Conservation (phyloP, 179 eudicot genomes). For the Silene noctiflora region DNA sequence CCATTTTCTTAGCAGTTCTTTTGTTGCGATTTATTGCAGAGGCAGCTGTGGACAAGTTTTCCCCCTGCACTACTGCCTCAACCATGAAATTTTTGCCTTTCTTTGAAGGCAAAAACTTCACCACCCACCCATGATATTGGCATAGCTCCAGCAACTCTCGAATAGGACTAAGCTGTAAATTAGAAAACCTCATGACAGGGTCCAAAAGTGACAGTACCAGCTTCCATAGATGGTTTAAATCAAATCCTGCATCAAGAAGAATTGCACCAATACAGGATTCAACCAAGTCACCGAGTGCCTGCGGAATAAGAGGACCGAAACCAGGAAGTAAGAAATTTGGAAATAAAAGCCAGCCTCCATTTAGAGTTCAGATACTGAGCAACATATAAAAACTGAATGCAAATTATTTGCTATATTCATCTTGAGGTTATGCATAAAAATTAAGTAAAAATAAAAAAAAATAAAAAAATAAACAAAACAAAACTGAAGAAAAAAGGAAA, state of each 20-base stretch:
- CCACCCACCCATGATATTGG: constrained; percentile 51
- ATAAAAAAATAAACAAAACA: too few relatives aligned
- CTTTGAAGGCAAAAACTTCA: constrained; percentile 37
- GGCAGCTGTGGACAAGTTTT: constrained; percentile 34
- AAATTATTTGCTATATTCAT: background rate
- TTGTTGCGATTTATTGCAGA: constrained; percentile 44
- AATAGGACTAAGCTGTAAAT: constrained; percentile 57
- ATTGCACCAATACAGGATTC: constrained; percentile 92
- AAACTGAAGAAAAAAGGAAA: background rate
- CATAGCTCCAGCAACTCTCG: constrained; percentile 78
- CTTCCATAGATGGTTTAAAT: constrained; percentile 67
- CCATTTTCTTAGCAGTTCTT: constrained; percentile 60
- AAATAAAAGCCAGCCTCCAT: constrained; percentile 5
- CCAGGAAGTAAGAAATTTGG: background rate
- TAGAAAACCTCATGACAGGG: constrained; percentile 57
- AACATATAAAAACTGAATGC: background rate
- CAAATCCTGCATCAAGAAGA: constrained; percentile 81
- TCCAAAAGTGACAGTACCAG: constrained; percentile 63
- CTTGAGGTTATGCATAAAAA: background rate
- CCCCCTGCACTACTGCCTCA: constrained; percentile 49
- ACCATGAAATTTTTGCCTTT: constrained; percentile 40
- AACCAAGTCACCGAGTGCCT: constrained; percentile 94
- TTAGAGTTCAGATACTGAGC: background rate
- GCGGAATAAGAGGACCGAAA: constrained; percentile 27
- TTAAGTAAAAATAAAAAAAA: background rate